Evolutionary conservation across 495 filamentous ascomycete species (phyloP), one percentile per base, ranked within the genome.

Genomic region (Massariosphaeria phaeospora): DNA sequence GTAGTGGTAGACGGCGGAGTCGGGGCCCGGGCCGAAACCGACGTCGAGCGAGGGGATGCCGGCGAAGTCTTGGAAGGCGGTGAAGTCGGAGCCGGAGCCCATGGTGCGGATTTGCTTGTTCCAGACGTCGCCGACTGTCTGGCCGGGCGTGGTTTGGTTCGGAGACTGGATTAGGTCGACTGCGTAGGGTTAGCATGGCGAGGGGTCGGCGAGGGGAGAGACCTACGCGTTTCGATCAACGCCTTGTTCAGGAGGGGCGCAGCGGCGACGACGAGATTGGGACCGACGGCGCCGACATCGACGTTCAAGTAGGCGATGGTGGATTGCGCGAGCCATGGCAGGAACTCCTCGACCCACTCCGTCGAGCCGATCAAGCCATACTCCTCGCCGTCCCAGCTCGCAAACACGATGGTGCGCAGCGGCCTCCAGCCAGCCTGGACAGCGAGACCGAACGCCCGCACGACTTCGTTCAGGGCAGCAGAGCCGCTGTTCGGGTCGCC

Each of bases 221-320:
- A 66, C 0, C 75, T 70, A 3, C 88, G 84, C 11, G 82, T 80
- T 11, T 87, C 82, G 54, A 83, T 75, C 29, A 97, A 75, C 17
- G 87, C 72, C 60, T 84, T 78, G 70, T 95, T 83, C 15, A 97
- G 75, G 5, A 96, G 73, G 0, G 93, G 93, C 2, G 86, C 80
- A 20, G 84, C 88, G 10, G 86, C 74, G 20, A 60, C 52, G 76
- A 75, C 9, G 76, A 80, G 81, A 15, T 68, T 24, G 0, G 76
- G 70, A 0, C 84, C 83, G 20, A 66, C 48, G 4, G 80, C 73
- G 25, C 77, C 83, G 18, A 84, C 77, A 63, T 88, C 85, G 33
- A 89, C 78, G 62, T 89, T 88, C 39, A 89, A 57, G 56, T 88
- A 88, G 1, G 84, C 85, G 17, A 88, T 64, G 12, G 71, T 66